Base-by-base conservation (phyloP, 2,329 filamentous ascomycete species). In the Aspergillus eucalypticola region DNA sequence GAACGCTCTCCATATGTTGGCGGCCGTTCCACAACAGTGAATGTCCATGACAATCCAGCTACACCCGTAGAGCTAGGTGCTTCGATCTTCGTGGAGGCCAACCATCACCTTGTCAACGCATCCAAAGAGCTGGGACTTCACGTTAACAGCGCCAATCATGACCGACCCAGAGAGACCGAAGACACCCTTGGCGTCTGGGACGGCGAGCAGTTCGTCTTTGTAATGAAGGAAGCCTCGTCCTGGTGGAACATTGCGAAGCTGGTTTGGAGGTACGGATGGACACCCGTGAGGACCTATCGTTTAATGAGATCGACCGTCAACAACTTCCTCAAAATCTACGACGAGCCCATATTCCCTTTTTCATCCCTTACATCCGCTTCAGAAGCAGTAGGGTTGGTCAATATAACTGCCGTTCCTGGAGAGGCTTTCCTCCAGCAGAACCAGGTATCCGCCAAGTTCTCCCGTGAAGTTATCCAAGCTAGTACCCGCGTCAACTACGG, bases 401-500 rank as follows among this genome's bases (percentile, higher is more conserved):
- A 84, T 55, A 80, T 86, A 0, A 94, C 91, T 0, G 84, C 85
- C 0, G 75, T 87, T 8, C 92, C 92, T 0, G 95, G 93, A 5
- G 82, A 87, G 61, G 85, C 92, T 69, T 90, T 88, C 64, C 79
- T 98, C 11, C 80, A 81, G 25, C 78, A 84, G 41, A 90, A 92
- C 67, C 84, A 85, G 69, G 87, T 97, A 58, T 81, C 84, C 23
- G 78, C 82, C 0, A 73, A 80, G 0, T 98, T 96, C 72, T 82
- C 88, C 0, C 85, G 86, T 13, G 91, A 99, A 54, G 86, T 99
- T 51, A 86, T 98, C 25, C 94, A 98, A 76, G 91, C 94, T 1
- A 90, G 88, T 59, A 97, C 95, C 0, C 85, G 95, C 19, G 94
- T 97, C 64, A 98, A 98, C 75, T 99, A 97, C 76, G 95, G 90